These are phyloP conservation scores for Boletus rex-veris DNA, from an alignment of 768 basidiomycete genomes.

Conservation along the genomic window DNA sequence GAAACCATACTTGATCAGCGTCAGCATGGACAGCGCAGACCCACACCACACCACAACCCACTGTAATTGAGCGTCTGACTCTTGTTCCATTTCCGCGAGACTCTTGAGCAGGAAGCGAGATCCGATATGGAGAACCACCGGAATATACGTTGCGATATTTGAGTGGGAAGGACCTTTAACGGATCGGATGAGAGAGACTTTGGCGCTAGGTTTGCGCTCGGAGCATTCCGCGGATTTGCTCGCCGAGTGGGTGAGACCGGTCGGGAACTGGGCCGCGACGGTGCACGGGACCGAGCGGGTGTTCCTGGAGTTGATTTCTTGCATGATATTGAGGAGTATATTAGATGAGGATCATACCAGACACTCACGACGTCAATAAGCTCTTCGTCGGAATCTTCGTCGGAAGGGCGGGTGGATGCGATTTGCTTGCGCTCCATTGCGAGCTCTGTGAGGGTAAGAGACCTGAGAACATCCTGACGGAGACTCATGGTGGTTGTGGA, in stretches of 20 bases:
- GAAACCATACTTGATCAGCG: constrained; percentile 78
- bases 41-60: constrained; percentile 28
- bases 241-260: constrained; percentile 36
- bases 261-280: constrained; percentile 47
- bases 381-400: constrained; percentile 63
- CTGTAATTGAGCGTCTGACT: constrained; percentile 92
- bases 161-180: constrained; percentile 71
- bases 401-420: constrained; percentile 13
- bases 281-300: constrained; percentile 58
- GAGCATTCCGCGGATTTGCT: constrained; percentile 15
- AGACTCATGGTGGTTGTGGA: constrained; percentile 52
- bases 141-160: constrained; percentile 79
- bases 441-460: constrained; percentile 39
- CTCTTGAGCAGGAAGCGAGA: constrained; percentile 73
- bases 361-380: constrained; percentile 66
- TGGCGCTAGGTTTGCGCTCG: constrained; percentile 27
- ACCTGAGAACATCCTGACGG: constrained; percentile 66
- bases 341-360: neutral
- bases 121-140: constrained; percentile 55
- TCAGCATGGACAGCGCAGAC: neutral
- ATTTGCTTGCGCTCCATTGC: constrained; percentile 28
- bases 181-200: constrained; percentile 46
- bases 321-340: constrained; percentile 5
- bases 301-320: constrained; percentile 69
- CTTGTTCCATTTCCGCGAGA: constrained; percentile 83